Evolutionary conservation across 495 filamentous ascomycete species (phyloP).

Genomic region (Zalerion maritima): DNA sequence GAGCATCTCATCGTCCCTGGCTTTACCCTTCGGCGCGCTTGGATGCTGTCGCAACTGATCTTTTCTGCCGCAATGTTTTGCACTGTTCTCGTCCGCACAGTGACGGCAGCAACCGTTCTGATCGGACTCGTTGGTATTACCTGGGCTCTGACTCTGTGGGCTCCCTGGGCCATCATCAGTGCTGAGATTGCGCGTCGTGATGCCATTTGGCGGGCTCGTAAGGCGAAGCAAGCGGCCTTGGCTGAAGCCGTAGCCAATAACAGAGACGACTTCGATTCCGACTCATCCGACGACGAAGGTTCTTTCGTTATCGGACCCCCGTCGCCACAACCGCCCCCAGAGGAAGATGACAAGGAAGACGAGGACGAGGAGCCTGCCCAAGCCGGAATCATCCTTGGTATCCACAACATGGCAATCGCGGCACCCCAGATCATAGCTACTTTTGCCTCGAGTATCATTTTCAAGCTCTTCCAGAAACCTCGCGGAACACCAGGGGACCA

Average conservation of each 20-base stretch:
- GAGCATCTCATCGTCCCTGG: slow-evolving; percentile 54
- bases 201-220: slow-evolving; percentile 43
- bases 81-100: slow-evolving; percentile 59
- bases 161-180: slow-evolving; percentile 81
- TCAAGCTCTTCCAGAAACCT: slow-evolving; percentile 67
- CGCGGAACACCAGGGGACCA: slow-evolving; percentile 68
- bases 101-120: slow-evolving; percentile 51
- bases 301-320: not conserved
- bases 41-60: slow-evolving; percentile 67
- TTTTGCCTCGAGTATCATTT: slow-evolving; percentile 64
- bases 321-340: slow-evolving; percentile 11
- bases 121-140: slow-evolving; percentile 69
- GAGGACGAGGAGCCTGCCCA: slow-evolving; percentile 47
- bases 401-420: slow-evolving; percentile 84
- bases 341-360: slow-evolving; percentile 14
- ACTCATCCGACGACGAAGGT: slow-evolving; percentile 1
- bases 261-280: no score
- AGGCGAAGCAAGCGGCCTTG: slow-evolving; percentile 18
- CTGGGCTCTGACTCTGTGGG: slow-evolving; percentile 85
- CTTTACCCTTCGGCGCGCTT: slow-evolving; percentile 73
- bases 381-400: slow-evolving; percentile 75
- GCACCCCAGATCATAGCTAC: slow-evolving; percentile 82
- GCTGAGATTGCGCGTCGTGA: slow-evolving; percentile 73
- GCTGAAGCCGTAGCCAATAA: slow-evolving; percentile 4
- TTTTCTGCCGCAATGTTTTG: slow-evolving; percentile 66